These are phyloP conservation scores for Eimeria maxima DNA, from an alignment of 169 alveolate species.

Conservation along the genomic window DNA sequence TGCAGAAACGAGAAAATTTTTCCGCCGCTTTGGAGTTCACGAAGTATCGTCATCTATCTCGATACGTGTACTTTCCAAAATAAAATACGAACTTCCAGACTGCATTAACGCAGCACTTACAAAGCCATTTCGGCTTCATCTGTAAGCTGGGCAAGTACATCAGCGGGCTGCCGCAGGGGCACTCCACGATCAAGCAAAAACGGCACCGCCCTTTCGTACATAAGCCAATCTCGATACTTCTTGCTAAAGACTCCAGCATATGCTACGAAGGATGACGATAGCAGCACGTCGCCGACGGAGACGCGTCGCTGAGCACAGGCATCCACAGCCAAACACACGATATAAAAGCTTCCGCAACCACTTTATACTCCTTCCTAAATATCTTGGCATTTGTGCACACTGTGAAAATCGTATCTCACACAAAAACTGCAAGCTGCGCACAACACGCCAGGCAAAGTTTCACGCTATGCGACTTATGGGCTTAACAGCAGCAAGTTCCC, in stretches of 20 bases:
- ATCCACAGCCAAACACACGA: neutral
- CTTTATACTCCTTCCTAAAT: neutral
- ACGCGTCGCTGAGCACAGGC: conserved; percentile 89
- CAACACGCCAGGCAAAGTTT: neutral
- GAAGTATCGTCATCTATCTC: neutral
- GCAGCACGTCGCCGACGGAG: conserved; percentile 95
- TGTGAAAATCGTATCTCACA: neutral
- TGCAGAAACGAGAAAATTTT: neutral
- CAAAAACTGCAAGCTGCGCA: neutral
- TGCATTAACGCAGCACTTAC: conserved; percentile 32
- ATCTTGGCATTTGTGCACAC: neutral
- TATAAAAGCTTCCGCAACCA: neutral
- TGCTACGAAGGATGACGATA: conserved; percentile 97
- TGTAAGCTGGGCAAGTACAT: conserved; percentile 93
- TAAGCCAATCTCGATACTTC: conserved; percentile 94
- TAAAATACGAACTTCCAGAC: neutral
- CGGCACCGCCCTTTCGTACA: conserved; percentile 88
- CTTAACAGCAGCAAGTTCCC: neutral
- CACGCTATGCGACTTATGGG: neutral
- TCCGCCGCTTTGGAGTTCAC: neutral
- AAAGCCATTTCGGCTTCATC: conserved; percentile 95
- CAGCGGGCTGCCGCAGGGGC: conserved; percentile 92
- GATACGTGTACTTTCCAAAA: neutral
- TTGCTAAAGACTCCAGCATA: conserved; percentile 98
- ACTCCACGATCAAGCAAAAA: conserved; percentile 91